Evolutionary conservation across 306 rosid species (phyloP).

Genomic region (Erythrophleum fordii): DNA sequence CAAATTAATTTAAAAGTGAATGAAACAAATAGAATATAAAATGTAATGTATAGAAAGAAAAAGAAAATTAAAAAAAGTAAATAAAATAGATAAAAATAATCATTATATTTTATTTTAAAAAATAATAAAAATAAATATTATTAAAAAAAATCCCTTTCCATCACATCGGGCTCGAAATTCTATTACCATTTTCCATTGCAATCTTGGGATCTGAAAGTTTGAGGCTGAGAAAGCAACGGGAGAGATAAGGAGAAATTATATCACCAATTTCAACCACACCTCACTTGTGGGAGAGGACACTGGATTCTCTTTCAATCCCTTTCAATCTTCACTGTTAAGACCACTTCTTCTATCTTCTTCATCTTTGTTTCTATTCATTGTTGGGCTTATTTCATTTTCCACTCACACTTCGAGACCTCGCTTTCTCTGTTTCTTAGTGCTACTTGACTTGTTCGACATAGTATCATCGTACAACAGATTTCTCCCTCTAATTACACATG

Average conservation of each 20-base stretch:
- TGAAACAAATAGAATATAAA: no score
- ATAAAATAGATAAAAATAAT: no score
- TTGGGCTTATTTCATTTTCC: not conserved
- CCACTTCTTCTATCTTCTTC: not conserved
- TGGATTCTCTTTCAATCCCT: no score
- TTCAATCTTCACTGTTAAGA: constrained; percentile 9
- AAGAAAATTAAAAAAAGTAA: no score
- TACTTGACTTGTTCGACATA: not conserved
- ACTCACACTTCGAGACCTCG: not conserved
- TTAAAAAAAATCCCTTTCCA: no score
- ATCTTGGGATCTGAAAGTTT: constrained; percentile 20
- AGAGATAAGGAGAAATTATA: constrained; percentile 81
- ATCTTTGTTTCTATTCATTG: constrained; percentile 10
- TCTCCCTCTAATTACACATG: not conserved
- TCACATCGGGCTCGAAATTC: no score
- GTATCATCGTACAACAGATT: not conserved
- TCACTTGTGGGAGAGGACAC: constrained; percentile 38
- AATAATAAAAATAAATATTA: no score
- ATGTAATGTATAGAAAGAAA: no score
- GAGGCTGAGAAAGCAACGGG: constrained; percentile 68
- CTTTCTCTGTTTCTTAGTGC: not conserved
- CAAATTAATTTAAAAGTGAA: no score
- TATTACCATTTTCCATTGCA: not conserved
- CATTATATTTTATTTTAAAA: no score
- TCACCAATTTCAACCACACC: constrained; percentile 67